phyloP scores from a whole-genome alignment of 768 basidiomycete genomes.

The Pseudohyphozyma bogoriensis region DNA sequence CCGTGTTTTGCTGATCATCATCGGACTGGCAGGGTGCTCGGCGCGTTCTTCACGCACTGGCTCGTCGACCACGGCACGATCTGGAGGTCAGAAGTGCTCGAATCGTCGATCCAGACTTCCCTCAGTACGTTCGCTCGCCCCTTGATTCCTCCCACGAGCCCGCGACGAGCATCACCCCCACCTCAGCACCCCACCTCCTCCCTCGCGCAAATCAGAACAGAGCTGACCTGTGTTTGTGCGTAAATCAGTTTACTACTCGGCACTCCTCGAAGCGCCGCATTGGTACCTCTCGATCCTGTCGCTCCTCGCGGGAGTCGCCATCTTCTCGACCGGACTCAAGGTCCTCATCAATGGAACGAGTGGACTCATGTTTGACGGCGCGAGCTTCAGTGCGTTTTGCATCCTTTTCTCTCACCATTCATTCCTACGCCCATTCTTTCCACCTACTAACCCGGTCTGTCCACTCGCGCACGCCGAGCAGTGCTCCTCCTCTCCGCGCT shows the following conservation, averaged over 20 bases:
- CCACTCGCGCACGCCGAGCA: not conserved
- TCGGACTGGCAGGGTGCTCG: too few species aligned
- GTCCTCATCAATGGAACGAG: conserved; percentile 12
- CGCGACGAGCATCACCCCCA: too few species aligned
- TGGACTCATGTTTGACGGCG: conserved; percentile 22
- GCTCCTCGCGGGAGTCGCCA: not conserved
- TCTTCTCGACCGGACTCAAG: not conserved
- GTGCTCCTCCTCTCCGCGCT: conserved; percentile 21
- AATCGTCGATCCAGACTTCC: not conserved
- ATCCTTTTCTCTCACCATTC: not conserved
- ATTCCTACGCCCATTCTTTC: not conserved
- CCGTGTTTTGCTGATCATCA: too few species aligned
- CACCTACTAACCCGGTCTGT: too few species aligned
- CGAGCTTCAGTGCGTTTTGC: conserved; percentile 3
- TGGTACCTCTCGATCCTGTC: conserved; percentile 12
- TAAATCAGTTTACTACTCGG: conserved; percentile 21
- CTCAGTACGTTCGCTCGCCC: too few species aligned
- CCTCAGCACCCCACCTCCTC: too few species aligned
- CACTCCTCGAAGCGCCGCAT: conserved; percentile 7
- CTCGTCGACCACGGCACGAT: conserved; percentile 8
- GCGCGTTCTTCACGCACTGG: conserved; percentile 21
- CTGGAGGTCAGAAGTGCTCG: conserved; percentile 3
- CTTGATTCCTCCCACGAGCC: too few species aligned
- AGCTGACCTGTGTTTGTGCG: too few species aligned
- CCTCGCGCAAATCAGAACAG: too few species aligned